Conservation (phyloP, 331 rosid species). For the Cydonia oblonga region DNA sequence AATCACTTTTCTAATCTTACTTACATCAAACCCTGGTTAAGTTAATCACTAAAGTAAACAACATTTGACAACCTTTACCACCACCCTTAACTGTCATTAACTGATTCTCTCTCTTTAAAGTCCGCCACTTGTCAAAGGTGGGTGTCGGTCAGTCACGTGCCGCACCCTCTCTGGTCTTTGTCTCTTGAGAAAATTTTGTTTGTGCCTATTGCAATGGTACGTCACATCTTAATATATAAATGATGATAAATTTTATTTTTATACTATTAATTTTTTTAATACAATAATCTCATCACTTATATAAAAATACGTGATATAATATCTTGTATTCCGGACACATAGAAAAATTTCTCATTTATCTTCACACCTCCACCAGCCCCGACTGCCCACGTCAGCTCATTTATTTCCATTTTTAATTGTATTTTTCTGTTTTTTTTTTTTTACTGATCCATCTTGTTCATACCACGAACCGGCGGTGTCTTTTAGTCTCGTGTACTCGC, state of each 20-base stretch:
- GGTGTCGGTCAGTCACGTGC: conserved; percentile 45
- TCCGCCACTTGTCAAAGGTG: conserved; percentile 25
- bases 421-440: not conserved
- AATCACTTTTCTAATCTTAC: not conserved
- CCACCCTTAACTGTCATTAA: conserved; percentile 50
- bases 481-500: not conserved
- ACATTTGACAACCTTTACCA: conserved; percentile 27
- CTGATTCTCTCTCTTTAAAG: conserved; percentile 20
- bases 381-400: not conserved
- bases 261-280: no score
- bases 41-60: conserved; percentile 1
- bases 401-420: not conserved
- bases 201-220: no score
- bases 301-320: no score
- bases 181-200: no score
- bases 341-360: no score
- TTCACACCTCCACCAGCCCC: not conserved
- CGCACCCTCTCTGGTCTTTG: not conserved
- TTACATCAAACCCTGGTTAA: conserved; percentile 32
- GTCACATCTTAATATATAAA: no score
- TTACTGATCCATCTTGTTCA: not conserved
- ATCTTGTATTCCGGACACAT: no score
- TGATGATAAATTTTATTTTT: no score
- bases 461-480: not conserved
- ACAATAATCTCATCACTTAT: no score